Conservation (phyloP, 768 basidiomycete genomes). For the Psilocybe cyanescens region DNA sequence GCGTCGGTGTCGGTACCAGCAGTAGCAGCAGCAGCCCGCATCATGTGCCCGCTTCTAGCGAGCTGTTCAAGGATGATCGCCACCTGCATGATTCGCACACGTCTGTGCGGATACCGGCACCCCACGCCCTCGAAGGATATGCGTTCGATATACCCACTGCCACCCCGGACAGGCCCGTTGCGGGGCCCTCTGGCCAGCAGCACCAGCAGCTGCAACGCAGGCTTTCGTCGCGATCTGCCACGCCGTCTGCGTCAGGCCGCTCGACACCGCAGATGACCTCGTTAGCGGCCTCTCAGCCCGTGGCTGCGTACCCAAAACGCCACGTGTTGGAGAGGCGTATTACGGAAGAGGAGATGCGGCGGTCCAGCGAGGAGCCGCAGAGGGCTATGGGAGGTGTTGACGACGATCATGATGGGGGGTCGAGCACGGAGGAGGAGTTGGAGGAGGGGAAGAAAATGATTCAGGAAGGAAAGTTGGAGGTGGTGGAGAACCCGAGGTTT, state of each 20-base stretch:
- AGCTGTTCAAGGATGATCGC: slow-evolving; percentile 12
- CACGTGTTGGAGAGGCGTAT: slow-evolving; percentile 25
- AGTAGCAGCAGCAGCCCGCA: not conserved
- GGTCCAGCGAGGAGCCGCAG: not conserved
- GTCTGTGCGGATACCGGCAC: slow-evolving; percentile 47
- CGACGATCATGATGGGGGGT: slow-evolving; percentile 17
- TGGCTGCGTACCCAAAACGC: not conserved
- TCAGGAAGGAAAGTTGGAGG: slow-evolving; percentile 34
- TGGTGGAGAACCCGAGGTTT: slow-evolving; percentile 64
- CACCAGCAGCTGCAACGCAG: not conserved
- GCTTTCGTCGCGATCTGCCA: not conserved
- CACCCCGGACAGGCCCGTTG: slow-evolving; percentile 9
- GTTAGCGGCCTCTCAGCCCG: not conserved
- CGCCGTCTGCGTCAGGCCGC: slow-evolving; percentile 5
- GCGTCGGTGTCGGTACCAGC: not conserved
- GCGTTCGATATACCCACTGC: slow-evolving; percentile 32
- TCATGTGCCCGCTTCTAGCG: slow-evolving; percentile 3
- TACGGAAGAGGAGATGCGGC: slow-evolving; percentile 24
- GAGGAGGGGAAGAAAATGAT: slow-evolving; percentile 37
- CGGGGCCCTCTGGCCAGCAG: slow-evolving; percentile 7
- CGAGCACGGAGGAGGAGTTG: slow-evolving; percentile 31
- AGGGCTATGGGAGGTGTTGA: not conserved
- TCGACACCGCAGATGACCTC: slow-evolving; percentile 12
- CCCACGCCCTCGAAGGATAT: slow-evolving; percentile 39
- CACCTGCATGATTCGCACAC: slow-evolving; percentile 18